Conservation (phyloP, 306 rosid genomes). For the Prunus salicina region DNA sequence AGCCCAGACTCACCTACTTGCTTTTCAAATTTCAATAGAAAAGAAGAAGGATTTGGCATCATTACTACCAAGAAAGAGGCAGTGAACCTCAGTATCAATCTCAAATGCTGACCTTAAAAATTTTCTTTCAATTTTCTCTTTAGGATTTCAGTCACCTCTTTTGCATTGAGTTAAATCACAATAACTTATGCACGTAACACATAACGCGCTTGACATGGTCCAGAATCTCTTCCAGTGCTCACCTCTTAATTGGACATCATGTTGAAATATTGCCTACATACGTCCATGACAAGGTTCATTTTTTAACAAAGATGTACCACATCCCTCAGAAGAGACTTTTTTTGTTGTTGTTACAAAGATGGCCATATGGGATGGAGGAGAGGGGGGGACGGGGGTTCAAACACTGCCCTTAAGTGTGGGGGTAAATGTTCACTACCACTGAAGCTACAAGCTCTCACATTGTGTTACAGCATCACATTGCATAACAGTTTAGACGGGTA, state of each 20-base stretch:
- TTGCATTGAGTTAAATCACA: background rate
- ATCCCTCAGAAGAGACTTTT: background rate
- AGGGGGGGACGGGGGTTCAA: background rate
- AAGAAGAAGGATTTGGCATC: background rate
- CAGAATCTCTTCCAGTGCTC: background rate
- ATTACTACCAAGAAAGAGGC: background rate
- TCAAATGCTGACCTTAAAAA: background rate
- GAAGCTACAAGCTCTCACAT: background rate
- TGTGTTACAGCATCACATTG: background rate
- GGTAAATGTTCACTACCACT: background rate
- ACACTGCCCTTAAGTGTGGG: no score
- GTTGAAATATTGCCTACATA: background rate
- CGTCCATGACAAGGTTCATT: background rate
- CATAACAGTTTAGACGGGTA: background rate
- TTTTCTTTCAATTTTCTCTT: background rate
- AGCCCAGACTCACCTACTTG: background rate
- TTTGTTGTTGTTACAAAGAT: background rate
- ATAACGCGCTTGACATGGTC: background rate
- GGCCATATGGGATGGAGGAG: background rate
- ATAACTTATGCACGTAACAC: background rate
- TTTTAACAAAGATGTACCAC: background rate
- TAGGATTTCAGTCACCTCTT: background rate
- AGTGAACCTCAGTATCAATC: background rate
- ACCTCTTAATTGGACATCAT: background rate
- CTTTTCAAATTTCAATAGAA: background rate